Evolutionary conservation across 768 basidiomycete genomes (phyloP), one percentile per base, ranked within the genome.

Genomic region (Tylopilus sp.): DNA sequence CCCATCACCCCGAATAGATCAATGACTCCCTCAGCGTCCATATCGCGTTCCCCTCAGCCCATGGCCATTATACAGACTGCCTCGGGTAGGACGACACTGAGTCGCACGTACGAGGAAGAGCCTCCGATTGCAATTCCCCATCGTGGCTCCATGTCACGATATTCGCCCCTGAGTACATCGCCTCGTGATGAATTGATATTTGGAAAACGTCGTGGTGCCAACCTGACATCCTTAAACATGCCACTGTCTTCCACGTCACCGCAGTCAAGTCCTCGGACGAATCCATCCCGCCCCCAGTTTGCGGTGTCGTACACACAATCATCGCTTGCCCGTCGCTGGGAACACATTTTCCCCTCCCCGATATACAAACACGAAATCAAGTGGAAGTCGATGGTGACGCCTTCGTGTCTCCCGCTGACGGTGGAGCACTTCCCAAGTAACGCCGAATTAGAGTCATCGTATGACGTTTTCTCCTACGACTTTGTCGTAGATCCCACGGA

Each of bases 381-480:
- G 67, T 98, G 96, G 96, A 84, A 82, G 58, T 86, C 86, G 11
- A 84, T 94, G 65, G 79, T 86, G 46, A 87, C 89, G 1, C 94
- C 95, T 0, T 81, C 84, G 12, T 95, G 91, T 62, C 78, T 98
- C 2, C 96, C 96, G 7, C 78, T 98, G 46, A 94, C 94, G 0
- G 87, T 89, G 13, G 94, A 96, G 63, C 83, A 92, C 63, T 86
- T 96, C 58, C 95, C 96, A 0, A 80, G 84, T 11, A 76, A 76
- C 19, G 74, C 83, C 22, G 89, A 95, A 65, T 75, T 93, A 8
- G 85, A 91, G 54, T 78, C 81, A 4, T 79, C 84, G 13, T 94
- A 87, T 65, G 85, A 90, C 58, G 80, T 93, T 16, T 87, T 87
- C 59, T 86, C 87, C 9, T 98, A 96, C 64, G 89, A 92, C 53